phyloP scores from a whole-genome alignment of 352 stramenopile genomes.

The Pythium periplocum region DNA sequence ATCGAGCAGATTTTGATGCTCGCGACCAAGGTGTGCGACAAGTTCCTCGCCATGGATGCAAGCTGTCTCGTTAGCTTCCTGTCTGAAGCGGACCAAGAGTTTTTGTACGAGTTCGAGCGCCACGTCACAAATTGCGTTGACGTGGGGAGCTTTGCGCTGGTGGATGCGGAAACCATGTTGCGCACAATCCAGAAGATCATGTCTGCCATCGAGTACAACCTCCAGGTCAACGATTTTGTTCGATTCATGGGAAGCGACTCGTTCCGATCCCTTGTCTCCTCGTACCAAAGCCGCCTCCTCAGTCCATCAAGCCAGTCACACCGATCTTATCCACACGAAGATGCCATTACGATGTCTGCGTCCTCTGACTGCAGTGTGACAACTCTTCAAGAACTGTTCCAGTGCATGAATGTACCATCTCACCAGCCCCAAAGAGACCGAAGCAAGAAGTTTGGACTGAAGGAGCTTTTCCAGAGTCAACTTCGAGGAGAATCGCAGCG shows the following conservation, averaged over 20 bases:
- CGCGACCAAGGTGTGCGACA: conserved; percentile 47
- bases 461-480: conserved; percentile 60
- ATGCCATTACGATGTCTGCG: conserved; percentile 17
- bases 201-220: conserved; percentile 58
- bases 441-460: conserved; percentile 62
- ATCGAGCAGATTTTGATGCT: conserved; percentile 66
- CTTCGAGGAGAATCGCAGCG: conserved; percentile 51
- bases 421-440: conserved; percentile 73
- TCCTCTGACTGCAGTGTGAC: conserved; percentile 78
- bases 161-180: conserved; percentile 54
- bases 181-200: conserved; percentile 51
- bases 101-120: conserved; percentile 58
- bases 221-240: conserved; percentile 86
- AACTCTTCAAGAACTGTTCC: conserved; percentile 80
- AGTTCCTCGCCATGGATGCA: conserved; percentile 49
- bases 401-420: conserved; percentile 84
- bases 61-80: conserved; percentile 68
- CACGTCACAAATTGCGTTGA: conserved; percentile 54
- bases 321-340: conserved; percentile 17
- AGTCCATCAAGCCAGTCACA: conserved; percentile 46
- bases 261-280: conserved; percentile 73
- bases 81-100: conserved; percentile 44
- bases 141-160: conserved; percentile 57
- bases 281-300: conserved; percentile 68
- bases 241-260: conserved; percentile 80